Evolutionary conservation across 2,329 filamentous ascomycete genomes (phyloP).

Genomic region (Cryoendolithus antarcticus): DNA sequence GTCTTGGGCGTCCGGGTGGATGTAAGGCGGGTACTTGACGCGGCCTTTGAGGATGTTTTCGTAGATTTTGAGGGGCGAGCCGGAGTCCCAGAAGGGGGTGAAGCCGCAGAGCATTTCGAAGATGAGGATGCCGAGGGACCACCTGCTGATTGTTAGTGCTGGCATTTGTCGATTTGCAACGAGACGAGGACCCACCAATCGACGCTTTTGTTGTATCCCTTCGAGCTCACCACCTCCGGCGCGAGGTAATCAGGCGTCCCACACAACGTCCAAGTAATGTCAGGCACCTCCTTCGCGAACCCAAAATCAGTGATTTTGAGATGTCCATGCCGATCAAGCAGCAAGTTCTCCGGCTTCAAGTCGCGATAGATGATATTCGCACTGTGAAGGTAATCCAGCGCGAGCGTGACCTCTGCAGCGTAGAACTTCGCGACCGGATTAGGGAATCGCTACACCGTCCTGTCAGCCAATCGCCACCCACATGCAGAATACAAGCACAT

Average conservation of each 20-base stretch:
- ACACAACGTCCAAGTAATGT: conserved; percentile 98
- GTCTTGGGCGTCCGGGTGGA: conserved; percentile 88
- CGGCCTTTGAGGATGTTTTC: conserved; percentile 95
- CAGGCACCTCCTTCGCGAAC: conserved; percentile 93
- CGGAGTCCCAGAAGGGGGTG: conserved; percentile 97
- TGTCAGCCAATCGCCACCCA: no score
- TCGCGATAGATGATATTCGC: conserved; percentile 97
- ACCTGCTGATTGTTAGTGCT: conserved; percentile 44
- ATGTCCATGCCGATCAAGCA: conserved; percentile 65
- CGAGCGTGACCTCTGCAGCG: conserved; percentile 89
- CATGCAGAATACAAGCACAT: conserved; percentile 28
- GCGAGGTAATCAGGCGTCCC: conserved; percentile 96
- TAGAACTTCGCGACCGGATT: conserved; percentile 99
- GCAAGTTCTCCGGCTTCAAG: conserved; percentile 81
- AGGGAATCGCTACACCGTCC: conserved; percentile 66
- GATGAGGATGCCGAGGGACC: conserved; percentile 95
- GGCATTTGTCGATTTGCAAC: conserved; percentile 3
- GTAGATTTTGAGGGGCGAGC: conserved; percentile 97
- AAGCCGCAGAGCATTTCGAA: conserved; percentile 99
- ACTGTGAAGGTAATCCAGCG: conserved; percentile 86
- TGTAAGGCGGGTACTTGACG: conserved; percentile 93
- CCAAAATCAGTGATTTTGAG: conserved; percentile 87
- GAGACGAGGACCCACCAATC: conserved; percentile 61
- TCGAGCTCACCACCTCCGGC: conserved; percentile 96
- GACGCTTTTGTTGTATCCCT: conserved; percentile 98